Evolutionary conservation across 768 basidiomycete species (phyloP).

Genomic region (Asterophora lycoperdoides): DNA sequence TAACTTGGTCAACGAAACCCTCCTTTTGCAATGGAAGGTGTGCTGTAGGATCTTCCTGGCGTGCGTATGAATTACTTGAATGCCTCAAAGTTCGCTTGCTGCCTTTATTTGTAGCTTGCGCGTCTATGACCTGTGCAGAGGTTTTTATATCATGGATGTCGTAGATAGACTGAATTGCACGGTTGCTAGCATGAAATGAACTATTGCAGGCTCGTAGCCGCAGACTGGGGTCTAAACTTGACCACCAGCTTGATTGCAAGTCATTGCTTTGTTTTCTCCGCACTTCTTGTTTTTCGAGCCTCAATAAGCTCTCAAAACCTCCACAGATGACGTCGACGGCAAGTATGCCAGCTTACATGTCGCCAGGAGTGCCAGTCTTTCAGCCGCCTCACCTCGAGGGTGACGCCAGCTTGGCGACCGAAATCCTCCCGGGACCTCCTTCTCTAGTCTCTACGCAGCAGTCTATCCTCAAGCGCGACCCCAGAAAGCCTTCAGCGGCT

Average conservation of each 20-base stretch:
- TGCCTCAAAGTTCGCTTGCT: no score
- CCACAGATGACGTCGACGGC: conserved; percentile 68
- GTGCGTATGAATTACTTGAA: no score
- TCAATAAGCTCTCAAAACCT: conserved; percentile 18
- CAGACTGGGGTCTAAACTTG: conserved; percentile 13
- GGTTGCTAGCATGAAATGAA: conserved; percentile 5
- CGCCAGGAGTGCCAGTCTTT: conserved; percentile 65
- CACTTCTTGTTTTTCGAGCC: conserved; percentile 13
- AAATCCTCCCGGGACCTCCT: conserved; percentile 87
- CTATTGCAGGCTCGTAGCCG: conserved; percentile 4
- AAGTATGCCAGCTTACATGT: conserved; percentile 65
- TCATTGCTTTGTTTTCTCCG: conserved; percentile 16
- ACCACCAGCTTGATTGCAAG: conserved; percentile 14
- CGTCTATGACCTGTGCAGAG: not conserved
- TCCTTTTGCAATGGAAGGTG: no score
- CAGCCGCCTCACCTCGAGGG: conserved; percentile 82
- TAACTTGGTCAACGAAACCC: no score
- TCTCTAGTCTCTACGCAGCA: conserved; percentile 69
- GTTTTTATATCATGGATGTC: not conserved
- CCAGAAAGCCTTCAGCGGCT: conserved; percentile 64
- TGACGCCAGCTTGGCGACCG: conserved; percentile 78
- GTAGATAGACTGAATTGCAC: conserved; percentile 3
- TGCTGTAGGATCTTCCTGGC: no score
- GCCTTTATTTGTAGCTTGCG: not conserved
- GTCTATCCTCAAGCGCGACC: conserved; percentile 70